Percentiles rank a stretch among this genome's conserved stretches.
Evolutionary conservation across 1,284 basidiomycete species (phyloP).

Genomic region (Tilletia walkeri): DNA sequence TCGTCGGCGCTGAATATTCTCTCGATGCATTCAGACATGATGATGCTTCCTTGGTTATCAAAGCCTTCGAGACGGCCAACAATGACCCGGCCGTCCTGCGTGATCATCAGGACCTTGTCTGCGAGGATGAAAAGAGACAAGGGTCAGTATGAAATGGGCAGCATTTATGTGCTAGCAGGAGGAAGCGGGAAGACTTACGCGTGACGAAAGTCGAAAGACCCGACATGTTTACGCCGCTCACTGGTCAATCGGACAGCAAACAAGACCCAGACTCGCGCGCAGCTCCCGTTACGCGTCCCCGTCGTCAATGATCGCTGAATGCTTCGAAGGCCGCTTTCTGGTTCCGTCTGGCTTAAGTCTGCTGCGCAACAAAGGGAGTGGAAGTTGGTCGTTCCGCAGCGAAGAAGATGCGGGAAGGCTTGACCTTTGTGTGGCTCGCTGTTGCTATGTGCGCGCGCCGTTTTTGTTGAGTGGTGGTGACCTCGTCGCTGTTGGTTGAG

Average conservation of each 20-base stretch:
- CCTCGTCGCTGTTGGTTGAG: too few species aligned
- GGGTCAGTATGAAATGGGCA: background rate
- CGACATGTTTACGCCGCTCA: conserved; percentile 6
- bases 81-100: conserved; percentile 86
- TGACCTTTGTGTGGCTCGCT: too few species aligned
- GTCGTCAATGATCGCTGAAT: too few species aligned
- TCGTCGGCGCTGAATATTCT: conserved; percentile 60
- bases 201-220: conserved; percentile 11
- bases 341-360: too few species aligned
- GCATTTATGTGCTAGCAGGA: background rate
- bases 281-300: too few species aligned
- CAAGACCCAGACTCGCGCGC: too few species aligned
- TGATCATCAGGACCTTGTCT: conserved; percentile 79
- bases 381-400: too few species aligned
- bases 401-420: too few species aligned
- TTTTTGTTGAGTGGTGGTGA: too few species aligned
- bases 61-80: conserved; percentile 45
- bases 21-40: conserved; percentile 46
- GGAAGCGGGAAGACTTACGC: conserved; percentile 1
- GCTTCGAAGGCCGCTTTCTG: too few species aligned
- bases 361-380: too few species aligned
- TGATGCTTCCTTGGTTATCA: conserved; percentile 46
- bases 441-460: too few species aligned
- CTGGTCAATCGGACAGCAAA: background rate
- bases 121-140: conserved; percentile 12